These are phyloP conservation scores for Theobroma cacao DNA, from an alignment of 345 rosid genomes.

Conservation along the genomic window DNA sequence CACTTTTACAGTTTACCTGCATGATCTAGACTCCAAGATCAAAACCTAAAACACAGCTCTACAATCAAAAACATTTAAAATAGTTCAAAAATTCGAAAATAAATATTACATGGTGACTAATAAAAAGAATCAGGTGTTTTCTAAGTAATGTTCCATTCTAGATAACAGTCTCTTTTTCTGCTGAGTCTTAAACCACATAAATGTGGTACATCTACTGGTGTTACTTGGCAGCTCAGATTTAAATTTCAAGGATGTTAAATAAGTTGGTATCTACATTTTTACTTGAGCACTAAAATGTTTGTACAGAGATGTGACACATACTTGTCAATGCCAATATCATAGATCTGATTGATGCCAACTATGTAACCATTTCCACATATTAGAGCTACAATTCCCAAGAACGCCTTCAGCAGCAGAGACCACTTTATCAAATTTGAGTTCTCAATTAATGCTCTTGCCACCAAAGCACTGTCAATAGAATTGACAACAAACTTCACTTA, in stretches of 20 bases:
- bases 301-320: conserved; percentile 33
- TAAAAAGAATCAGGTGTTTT: not conserved
- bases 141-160: not conserved
- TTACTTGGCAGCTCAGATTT: not conserved
- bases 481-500: conserved; percentile 1
- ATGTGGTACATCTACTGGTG: not conserved
- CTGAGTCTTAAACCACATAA: not conserved
- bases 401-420: conserved; percentile 81
- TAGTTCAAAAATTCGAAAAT: not conserved
- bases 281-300: not conserved
- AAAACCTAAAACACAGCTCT: not conserved
- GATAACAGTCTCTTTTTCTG: not conserved
- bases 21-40: not conserved
- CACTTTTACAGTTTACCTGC: not conserved
- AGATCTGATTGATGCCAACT: conserved; percentile 98
- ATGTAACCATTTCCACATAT: conserved; percentile 95
- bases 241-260: conserved; percentile 1
- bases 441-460: conserved; percentile 82
- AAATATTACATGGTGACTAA: not conserved
- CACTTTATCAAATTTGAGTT: conserved; percentile 74
- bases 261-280: not conserved
- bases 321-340: conserved; percentile 95
- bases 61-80: not conserved
- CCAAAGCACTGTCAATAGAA: conserved; percentile 71
- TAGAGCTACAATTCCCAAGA: conserved; percentile 84